Evolutionary conservation across 2,329 filamentous ascomycete species (phyloP), one percentile per base, ranked within the genome.

Genomic region (Raffaelea ambrosiae): DNA sequence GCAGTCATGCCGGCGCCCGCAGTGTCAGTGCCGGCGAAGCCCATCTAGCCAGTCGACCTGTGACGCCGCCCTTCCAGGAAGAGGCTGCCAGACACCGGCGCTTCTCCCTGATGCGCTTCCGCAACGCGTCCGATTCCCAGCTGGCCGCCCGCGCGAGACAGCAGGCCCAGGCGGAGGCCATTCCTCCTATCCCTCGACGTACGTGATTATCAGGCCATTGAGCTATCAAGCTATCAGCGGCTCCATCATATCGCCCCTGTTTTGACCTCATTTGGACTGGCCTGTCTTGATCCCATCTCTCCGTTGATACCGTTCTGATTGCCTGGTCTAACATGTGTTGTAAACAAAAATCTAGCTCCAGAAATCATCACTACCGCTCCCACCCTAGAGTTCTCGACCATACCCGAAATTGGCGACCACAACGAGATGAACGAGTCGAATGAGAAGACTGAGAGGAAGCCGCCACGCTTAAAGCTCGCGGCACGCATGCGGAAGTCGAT

Each of bases 91-190:
- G 75, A 57, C 74, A 79, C 56, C 75, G 73, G 51, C 76, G 79
- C 52, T 84, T 84, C 61, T 82, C 77, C 48, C 71, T 95, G 65
- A 71, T 95, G 67, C 83, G 84, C 60, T 89, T 93, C 63, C 86
- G 89, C 59, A 90, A 95, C 76, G 90, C 88, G 52, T 96, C 90
- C 9, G 91, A 97, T 67, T 86, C 89, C 44, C 89, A 96, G 64
- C 69, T 97, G 52, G 88, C 88, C 11, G 72, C 81, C 26, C 79
- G 81, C 62, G 84, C 84, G 46, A 89, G 84, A 62, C 78, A 84
- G 58, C 83, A 88, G 48, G 63, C 61, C 8, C 66, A 69, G 53
- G 69, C 72, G 13, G 69, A 74, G 58, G 74, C 69, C 56, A 66
- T 72, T 20, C 79, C 73, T 58, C 81, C 73, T 57, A 72, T 77